These are phyloP conservation scores for Litchi chinensis DNA, from an alignment of 345 rosid species.

Conservation along the genomic window DNA sequence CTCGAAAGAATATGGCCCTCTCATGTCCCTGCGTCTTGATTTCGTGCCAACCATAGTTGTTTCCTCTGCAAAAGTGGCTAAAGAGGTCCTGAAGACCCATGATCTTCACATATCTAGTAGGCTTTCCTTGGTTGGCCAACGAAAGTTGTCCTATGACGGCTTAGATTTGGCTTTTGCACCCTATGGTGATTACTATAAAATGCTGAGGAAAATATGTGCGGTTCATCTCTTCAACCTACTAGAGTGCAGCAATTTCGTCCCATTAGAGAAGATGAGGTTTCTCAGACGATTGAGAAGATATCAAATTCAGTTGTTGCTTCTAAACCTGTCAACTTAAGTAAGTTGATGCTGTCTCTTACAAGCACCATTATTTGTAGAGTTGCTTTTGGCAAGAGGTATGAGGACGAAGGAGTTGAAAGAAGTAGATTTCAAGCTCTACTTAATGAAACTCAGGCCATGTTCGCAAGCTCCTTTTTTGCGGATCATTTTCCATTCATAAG, in stretches of 20 bases:
- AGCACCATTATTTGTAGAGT: constrained; percentile 27
- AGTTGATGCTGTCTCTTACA: constrained; percentile 16
- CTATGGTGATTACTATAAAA: constrained; percentile 29
- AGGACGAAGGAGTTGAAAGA: constrained; percentile 20
- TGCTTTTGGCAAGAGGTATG: constrained; percentile 39
- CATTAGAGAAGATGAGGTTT: constrained; percentile 32
- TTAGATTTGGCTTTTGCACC: constrained; percentile 36
- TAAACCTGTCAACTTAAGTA: constrained; percentile 20
- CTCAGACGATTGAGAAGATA: constrained; percentile 24
- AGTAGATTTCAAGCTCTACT: constrained; percentile 19
- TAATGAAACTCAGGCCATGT: constrained; percentile 29
- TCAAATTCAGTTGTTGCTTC: not conserved
- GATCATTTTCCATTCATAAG: constrained; percentile 36
- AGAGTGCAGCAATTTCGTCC: constrained; percentile 23
- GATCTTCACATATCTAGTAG: constrained; percentile 38
- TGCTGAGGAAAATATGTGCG: constrained; percentile 29
- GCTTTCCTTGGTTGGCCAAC: constrained; percentile 16
- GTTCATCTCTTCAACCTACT: constrained; percentile 32
- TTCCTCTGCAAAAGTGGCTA: constrained; percentile 34
- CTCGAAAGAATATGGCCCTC: constrained; percentile 31
- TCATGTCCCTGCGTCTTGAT: constrained; percentile 35
- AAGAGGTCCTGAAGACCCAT: constrained; percentile 29
- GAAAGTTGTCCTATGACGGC: constrained; percentile 34
- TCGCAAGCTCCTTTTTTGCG: constrained; percentile 23
- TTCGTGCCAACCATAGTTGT: constrained; percentile 20